Base-by-base conservation (phyloP, 169 alveolate genomes). In the Plasmodium cynomolgi region DNA sequence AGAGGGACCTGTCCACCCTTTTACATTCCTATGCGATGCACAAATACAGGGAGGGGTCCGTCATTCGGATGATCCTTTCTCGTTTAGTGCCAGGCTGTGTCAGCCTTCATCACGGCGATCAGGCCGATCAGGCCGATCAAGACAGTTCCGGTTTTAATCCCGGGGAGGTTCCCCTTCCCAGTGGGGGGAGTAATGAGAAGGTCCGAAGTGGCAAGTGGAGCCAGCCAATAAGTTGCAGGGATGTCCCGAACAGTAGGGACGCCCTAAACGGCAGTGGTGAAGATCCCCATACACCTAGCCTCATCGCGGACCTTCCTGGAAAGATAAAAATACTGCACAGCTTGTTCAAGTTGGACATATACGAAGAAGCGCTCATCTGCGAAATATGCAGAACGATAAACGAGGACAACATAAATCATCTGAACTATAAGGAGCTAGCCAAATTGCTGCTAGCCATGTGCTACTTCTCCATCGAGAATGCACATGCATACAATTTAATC, bases 1-100 rank as follows among this genome's bases (percentile, higher is more conserved):
- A 47, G 20, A 54, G 62, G 20, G 39, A 77, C 20, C 47, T 86
- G 11, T 77, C 81, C 1, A 86, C 44, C 1, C 81, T 86, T 20
- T 75, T 86, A 56, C 82, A 86, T 23, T 74, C 93, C 17, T 86
- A 86, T 86, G 84, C 86, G 3, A 31, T 75, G 17, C 93, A 86
- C 68, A 86, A 86, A 54, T 86, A 86, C 29, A 86, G 93, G 29
- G 31, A 86, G 17, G 13, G 20, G 58, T 29, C 7, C 62, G 5
- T 86, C 20, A 86, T 86, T 54, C 31, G 47, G 9, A n/a, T 26
- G 17, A 29, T 86, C 17, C 44, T 86, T 34, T 41, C 33, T 11
- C 62, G 44, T 71, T 23, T 84, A n/a, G 8, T 72, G n/a, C 31
- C 31, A 23, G 3, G 7, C 4, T 20, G 77, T 26, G 37, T 29